A percentile compares a stretch with the other conserved stretches of the same genome.
These are phyloP conservation scores for Peniophora sp. DNA, from an alignment of 1,284 basidiomycete genomes.

Conservation along the genomic window DNA sequence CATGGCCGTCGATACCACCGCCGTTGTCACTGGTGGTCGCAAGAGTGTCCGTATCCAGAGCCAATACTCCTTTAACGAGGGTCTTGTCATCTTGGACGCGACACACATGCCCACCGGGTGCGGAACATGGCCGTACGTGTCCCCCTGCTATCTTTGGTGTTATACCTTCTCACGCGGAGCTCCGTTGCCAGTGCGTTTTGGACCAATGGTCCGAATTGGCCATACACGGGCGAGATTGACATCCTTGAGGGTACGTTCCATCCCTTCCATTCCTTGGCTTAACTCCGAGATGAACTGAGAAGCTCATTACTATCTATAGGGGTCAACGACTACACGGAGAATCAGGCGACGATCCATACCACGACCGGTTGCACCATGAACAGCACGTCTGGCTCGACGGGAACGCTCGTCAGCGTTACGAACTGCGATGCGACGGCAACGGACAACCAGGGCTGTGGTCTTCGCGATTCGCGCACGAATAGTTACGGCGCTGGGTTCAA, in stretches of 20 bases:
- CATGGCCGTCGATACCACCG: constrained; percentile 80
- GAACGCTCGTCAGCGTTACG: constrained; percentile 56
- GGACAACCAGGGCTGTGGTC: constrained; percentile 66
- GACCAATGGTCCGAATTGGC: constrained; percentile 65
- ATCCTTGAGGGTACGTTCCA: constrained; percentile 79
- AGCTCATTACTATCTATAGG: too few species aligned
- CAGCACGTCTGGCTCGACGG: constrained; percentile 40
- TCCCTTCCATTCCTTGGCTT: too few species aligned
- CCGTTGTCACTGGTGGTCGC: constrained; percentile 54
- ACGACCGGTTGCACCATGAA: constrained; percentile 61
- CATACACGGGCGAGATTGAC: constrained; percentile 74
- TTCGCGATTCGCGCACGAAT: constrained; percentile 40
- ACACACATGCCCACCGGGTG: constrained; percentile 90
- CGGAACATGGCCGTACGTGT: constrained; percentile 62
- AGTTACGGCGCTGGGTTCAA: constrained; percentile 69
- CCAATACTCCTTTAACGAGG: constrained; percentile 52
- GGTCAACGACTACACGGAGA: constrained; percentile 33
- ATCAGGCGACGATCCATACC: constrained; percentile 79
- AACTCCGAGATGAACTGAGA: too few species aligned
- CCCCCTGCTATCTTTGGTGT: neutral
- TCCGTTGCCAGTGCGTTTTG: constrained; percentile 33
- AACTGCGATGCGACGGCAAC: constrained; percentile 63
- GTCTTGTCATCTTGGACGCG: constrained; percentile 74
- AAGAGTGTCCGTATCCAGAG: constrained; percentile 74
- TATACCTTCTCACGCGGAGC: neutral